Percentiles rank a stretch among this genome's conserved stretches.
Evolutionary conservation across 2,329 filamentous ascomycete species (phyloP).

Genomic region (Cladosporium sp.): DNA sequence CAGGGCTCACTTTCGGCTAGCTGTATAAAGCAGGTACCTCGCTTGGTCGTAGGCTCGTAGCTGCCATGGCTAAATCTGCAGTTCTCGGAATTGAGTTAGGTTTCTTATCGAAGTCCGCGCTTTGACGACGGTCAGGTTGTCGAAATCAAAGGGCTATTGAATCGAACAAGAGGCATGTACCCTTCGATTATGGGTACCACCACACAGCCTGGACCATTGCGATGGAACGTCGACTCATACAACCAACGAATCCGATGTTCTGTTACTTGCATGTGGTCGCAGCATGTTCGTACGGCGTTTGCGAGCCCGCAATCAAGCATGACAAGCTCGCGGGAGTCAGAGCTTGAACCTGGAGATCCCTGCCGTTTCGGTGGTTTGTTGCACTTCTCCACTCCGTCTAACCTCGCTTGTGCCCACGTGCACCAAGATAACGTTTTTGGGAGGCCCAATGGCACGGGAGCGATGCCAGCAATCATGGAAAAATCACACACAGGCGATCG

Average conservation of each 20-base stretch:
- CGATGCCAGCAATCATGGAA: background rate
- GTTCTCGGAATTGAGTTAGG: background rate
- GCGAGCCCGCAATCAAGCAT: slow-evolving; percentile 1
- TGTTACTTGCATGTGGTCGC: background rate
- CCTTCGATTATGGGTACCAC: background rate
- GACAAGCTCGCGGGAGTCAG: slow-evolving; percentile 3
- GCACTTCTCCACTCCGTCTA: background rate
- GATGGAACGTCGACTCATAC: background rate
- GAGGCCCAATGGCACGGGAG: background rate
- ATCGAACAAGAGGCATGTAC: background rate
- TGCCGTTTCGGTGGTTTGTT: background rate
- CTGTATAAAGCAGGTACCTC: background rate
- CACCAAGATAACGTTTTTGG: slow-evolving; percentile 14
- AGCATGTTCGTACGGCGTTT: background rate
- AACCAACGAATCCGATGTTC: background rate
- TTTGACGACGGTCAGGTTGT: background rate
- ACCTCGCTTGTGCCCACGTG: slow-evolving; percentile 8
- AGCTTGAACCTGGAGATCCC: background rate
- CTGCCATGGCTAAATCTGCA: no score
- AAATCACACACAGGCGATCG: background rate
- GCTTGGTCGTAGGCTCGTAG: no score
- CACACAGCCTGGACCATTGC: background rate
- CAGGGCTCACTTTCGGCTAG: background rate
- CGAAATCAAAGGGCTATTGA: background rate
- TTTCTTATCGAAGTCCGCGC: background rate